phyloP scores from a whole-genome alignment of 106 monocot species.

The Dactylorhiza incarnata region DNA sequence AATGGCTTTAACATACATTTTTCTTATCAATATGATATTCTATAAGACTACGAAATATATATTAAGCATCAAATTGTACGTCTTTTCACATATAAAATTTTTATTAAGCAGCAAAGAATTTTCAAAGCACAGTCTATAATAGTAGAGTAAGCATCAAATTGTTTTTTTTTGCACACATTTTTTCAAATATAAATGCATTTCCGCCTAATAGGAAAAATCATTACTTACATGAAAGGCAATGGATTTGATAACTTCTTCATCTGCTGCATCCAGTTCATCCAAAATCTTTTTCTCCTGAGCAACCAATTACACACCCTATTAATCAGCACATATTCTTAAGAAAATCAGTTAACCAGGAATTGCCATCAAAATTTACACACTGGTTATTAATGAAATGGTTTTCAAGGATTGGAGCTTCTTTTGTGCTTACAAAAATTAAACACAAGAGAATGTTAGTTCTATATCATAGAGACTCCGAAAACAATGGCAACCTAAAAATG shows the following conservation, averaged over 20 bases:
- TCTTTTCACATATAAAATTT: no score
- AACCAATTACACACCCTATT: background rate
- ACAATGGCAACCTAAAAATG: background rate
- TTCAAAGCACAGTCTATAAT: no score
- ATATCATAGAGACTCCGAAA: background rate
- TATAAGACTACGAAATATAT: no score
- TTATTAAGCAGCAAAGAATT: no score
- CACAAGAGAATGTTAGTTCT: background rate
- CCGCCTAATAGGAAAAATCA: background rate
- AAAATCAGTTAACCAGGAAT: background rate
- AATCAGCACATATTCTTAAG: background rate
- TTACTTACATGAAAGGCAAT: constrained; percentile 56
- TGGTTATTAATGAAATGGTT: background rate
- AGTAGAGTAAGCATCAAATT: no score
- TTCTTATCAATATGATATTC: no score
- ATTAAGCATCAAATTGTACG: no score
- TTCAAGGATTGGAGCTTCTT: background rate
- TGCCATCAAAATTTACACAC: background rate
- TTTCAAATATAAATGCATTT: no score
- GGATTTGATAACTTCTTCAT: constrained; percentile 71
- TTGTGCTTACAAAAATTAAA: background rate
- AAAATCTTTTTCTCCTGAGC: constrained; percentile 52
- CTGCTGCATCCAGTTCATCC: constrained; percentile 67
- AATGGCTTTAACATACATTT: no score
- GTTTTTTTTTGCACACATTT: no score